Evolutionary conservation across 768 basidiomycete species (phyloP).

Genomic region (Postia placenta): DNA sequence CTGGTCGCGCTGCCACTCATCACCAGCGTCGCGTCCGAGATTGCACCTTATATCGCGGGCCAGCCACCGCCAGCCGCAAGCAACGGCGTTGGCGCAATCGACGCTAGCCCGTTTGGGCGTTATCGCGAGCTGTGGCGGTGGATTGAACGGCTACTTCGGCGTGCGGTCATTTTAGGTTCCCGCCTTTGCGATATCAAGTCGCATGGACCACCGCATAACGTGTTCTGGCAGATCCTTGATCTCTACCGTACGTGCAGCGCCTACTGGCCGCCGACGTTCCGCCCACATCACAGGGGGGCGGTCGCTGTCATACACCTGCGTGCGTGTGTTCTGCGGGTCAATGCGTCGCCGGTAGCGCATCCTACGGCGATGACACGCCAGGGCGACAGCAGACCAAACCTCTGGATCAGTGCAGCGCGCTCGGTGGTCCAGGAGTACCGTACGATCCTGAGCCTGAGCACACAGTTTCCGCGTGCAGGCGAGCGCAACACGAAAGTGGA

Average conservation of each 20-base stretch:
- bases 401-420: conserved; percentile 63
- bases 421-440: conserved; percentile 69
- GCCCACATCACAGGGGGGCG: conserved; percentile 67
- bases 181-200: conserved; percentile 33
- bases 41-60: conserved; percentile 23
- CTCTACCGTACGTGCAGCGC: conserved; percentile 56
- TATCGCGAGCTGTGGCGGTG: conserved; percentile 86
- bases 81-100: conserved; percentile 27
- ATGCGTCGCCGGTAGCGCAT: conserved; percentile 12
- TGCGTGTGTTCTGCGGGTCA: conserved; percentile 51
- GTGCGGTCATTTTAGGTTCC: conserved; percentile 65
- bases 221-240: conserved; percentile 57
- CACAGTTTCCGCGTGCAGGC: conserved; percentile 77
- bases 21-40: conserved; percentile 39
- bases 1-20: conserved; percentile 50
- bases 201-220: conserved; percentile 29
- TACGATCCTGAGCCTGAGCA: conserved; percentile 58
- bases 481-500: conserved; percentile 74
- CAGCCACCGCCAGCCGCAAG: conserved; percentile 25
- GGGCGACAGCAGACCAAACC: conserved; percentile 29
- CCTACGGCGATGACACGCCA: conserved; percentile 16
- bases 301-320: conserved; percentile 68
- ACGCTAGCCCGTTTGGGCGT: conserved; percentile 49
- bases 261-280: conserved; percentile 77
- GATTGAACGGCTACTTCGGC: conserved; percentile 76